A percentile compares a stretch with the other conserved stretches of the same genome.
Evolutionary conservation across 768 basidiomycete genomes (phyloP).

Genomic region (Clavulina sp.): DNA sequence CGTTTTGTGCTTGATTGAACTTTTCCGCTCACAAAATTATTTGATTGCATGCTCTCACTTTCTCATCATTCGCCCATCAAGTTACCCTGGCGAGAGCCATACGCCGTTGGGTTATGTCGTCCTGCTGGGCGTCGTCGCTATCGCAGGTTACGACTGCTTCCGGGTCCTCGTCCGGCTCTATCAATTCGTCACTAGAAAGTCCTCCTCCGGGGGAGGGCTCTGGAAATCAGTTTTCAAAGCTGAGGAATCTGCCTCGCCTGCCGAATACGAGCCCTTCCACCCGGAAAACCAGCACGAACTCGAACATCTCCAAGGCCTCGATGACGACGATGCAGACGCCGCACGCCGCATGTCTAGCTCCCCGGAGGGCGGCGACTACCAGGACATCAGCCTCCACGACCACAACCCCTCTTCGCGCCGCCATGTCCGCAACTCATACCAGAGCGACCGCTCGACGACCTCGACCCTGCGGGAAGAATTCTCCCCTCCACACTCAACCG

Average conservation of each 20-base stretch:
- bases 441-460: not conserved
- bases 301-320: conserved; percentile 33
- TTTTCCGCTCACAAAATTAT: too few species aligned
- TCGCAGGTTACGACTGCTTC: too few species aligned
- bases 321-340: conserved; percentile 41
- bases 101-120: conserved; percentile 42
- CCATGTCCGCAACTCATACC: not conserved
- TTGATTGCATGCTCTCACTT: too few species aligned
- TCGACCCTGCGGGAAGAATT: not conserved
- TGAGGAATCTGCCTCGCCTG: not conserved
- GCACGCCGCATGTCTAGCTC: conserved; percentile 12
- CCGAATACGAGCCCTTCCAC: not conserved
- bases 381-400: not conserved
- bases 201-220: conserved; percentile 12
- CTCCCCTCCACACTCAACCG: not conserved
- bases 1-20: too few species aligned
- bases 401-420: not conserved
- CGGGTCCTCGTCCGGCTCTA: conserved; percentile 35
- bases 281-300: conserved; percentile 31
- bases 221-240: not conserved
- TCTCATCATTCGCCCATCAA: too few species aligned
- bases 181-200: conserved; percentile 31
- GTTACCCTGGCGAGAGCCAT: conserved; percentile 36
- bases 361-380: not conserved
- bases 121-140: conserved; percentile 26